Percentiles rank a stretch among this genome's conserved stretches.
Conservation (phyloP, 768 basidiomycete genomes). For the Tephrocybe sp. region DNA sequence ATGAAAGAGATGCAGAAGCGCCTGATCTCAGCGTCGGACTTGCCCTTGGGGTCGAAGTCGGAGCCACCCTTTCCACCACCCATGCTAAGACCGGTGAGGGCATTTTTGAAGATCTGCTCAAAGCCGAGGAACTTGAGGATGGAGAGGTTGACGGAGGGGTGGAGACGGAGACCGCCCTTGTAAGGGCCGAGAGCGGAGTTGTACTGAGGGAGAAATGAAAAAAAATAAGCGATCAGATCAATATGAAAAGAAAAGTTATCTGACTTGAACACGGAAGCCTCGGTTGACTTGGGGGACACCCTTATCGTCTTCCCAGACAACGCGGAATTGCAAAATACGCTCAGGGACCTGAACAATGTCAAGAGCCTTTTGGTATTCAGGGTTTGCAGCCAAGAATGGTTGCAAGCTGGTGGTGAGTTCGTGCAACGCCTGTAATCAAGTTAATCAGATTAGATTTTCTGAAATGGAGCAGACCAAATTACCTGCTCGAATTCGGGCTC, state of each 20-base stretch:
- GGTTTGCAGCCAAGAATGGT: slow-evolving; percentile 64
- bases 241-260: slow-evolving; percentile 12
- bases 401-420: slow-evolving; percentile 64
- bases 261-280: slow-evolving; percentile 71
- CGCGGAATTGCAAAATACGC: slow-evolving; percentile 64
- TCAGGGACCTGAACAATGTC: slow-evolving; percentile 59
- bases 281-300: slow-evolving; percentile 65
- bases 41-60: slow-evolving; percentile 83
- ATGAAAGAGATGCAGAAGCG: slow-evolving; percentile 73
- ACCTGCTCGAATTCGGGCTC: slow-evolving; percentile 75
- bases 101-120: slow-evolving; percentile 82
- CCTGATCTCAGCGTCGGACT: slow-evolving; percentile 70
- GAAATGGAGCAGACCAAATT: not conserved
- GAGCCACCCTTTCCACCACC: slow-evolving; percentile 79
- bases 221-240: slow-evolving; percentile 1
- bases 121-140: slow-evolving; percentile 85
- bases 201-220: slow-evolving; percentile 38
- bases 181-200: slow-evolving; percentile 78
- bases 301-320: slow-evolving; percentile 75
- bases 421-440: slow-evolving; percentile 46
- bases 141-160: slow-evolving; percentile 77
- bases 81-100: slow-evolving; percentile 73
- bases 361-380: slow-evolving; percentile 65
- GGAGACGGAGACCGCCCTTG: slow-evolving; percentile 76
- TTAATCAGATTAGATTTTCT: not conserved